Evolutionary conservation across 1,284 basidiomycete genomes (phyloP).

Genomic region (Coniferiporia weirii): DNA sequence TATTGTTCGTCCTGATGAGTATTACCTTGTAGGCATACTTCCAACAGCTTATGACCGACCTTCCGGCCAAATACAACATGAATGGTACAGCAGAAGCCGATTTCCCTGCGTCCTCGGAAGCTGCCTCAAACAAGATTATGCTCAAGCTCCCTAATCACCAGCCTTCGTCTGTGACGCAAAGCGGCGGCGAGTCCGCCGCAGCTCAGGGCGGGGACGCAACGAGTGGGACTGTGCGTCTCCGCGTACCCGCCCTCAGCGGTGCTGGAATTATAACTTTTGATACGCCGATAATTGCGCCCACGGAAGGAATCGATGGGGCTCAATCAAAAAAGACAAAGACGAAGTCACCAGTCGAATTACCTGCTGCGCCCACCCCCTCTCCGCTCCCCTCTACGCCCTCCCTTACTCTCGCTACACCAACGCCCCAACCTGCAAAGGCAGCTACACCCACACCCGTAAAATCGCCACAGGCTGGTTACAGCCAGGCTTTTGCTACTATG

Average conservation of each 20-base stretch:
- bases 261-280: not conserved
- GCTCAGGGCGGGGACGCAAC: not conserved
- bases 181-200: not conserved
- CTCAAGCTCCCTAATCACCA: slow-evolving; percentile 48
- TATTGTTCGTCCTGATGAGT: slow-evolving; percentile 15
- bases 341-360: slow-evolving; percentile 1
- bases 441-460: not conserved
- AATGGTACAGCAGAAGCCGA: not conserved
- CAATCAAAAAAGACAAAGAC: slow-evolving; percentile 5
- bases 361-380: not conserved
- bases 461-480: not conserved
- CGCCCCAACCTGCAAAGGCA: slow-evolving; percentile 11
- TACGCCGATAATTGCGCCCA: not conserved
- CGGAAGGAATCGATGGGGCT: not conserved
- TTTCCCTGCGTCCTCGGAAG: slow-evolving; percentile 38
- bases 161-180: not conserved
- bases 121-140: slow-evolving; percentile 51
- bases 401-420: slow-evolving; percentile 18
- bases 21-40: slow-evolving; percentile 53
- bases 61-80: slow-evolving; percentile 52
- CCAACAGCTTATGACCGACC: slow-evolving; percentile 65
- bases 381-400: slow-evolving; percentile 16
- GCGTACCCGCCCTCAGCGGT: slow-evolving; percentile 7
- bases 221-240: slow-evolving; percentile 8
- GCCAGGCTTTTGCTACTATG: slow-evolving; percentile 30